phyloP scores from a whole-genome alignment of 495 filamentous ascomycete genomes.

The Lasiosphaeriaceae sp. region DNA sequence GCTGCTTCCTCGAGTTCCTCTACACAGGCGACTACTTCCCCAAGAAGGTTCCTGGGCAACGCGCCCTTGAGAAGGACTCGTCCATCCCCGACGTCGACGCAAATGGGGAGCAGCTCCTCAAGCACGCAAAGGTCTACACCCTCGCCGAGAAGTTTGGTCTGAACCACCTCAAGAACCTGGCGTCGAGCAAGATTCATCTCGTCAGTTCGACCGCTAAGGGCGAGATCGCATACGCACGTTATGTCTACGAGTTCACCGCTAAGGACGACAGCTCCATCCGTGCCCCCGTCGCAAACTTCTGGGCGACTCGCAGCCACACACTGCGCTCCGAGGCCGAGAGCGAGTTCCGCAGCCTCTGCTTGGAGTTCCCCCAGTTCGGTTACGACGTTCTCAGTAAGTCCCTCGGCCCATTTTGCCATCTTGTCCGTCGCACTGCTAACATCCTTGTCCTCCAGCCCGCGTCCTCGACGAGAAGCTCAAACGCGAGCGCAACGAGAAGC shows the following conservation, averaged over 20 bases:
- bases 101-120: slow-evolving; percentile 70
- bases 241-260: slow-evolving; percentile 75
- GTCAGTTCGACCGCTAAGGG: slow-evolving; percentile 80
- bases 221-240: slow-evolving; percentile 85
- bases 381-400: slow-evolving; percentile 78
- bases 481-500: slow-evolving; percentile 50
- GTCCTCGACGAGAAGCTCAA: slow-evolving; percentile 59
- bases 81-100: slow-evolving; percentile 59
- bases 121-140: slow-evolving; percentile 85
- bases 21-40: slow-evolving; percentile 92
- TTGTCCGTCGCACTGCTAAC: slow-evolving; percentile 1
- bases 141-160: slow-evolving; percentile 77
- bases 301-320: slow-evolving; percentile 76
- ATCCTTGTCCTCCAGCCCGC: slow-evolving; percentile 37
- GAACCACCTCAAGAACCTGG: slow-evolving; percentile 67
- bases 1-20: slow-evolving; percentile 85
- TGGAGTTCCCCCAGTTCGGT: slow-evolving; percentile 85
- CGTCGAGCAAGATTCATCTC: slow-evolving; percentile 84
- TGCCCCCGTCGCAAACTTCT: slow-evolving; percentile 83
- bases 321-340: slow-evolving; percentile 79
- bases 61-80: slow-evolving; percentile 55
- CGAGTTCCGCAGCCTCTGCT: slow-evolving; percentile 74
- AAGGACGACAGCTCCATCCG: slow-evolving; percentile 69
- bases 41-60: slow-evolving; percentile 52
- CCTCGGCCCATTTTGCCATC: neutral